Evolutionary conservation across 139 green algal genomes (phyloP), one percentile per base, ranked within the genome.

Genomic region (Auxenochlorella pyrenoidosa): DNA sequence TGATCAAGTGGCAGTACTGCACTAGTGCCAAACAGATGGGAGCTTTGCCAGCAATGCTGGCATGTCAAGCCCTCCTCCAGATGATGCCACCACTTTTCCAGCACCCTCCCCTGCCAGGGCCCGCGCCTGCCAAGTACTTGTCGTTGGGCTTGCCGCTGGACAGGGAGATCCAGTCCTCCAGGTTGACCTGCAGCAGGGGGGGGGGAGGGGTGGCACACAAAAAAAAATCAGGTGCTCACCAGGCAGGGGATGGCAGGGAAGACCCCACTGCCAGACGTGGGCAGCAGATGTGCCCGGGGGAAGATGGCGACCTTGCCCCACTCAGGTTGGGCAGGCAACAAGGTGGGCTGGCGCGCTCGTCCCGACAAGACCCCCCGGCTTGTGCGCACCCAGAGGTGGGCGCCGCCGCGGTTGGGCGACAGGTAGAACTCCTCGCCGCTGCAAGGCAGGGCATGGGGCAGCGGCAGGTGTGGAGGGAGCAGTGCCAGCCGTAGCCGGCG

Each of bases 371-470:
- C 10, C 8, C 47, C 47, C 10, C 47, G 10, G 47, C 47, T 10
- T 10, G 47, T 24, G 54, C 54, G 75, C 4, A 98, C 82, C 86
- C 93, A 97, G 79, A 98, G 92, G 41, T 72, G 66, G 0, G 94
- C 93, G 6, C 83, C 91, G 47, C 92, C 95, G 43, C 92, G 68
- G 66, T 88, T 89, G 36, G 88, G 84, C 10, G 90, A 91, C 4
- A 98, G 87, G 84, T 94, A 96, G 40, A 92, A 91, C 6, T 92
- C 87, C 75, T 96, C 68, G n/a, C 68, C 68, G n/a, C 68, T 75
- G 68, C 68, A 10, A 5, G 5, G 94, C 26, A 84, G 26, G 24
- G 63, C 63, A 71, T 15, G 63, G n/a, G n/a, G n/a, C n/a, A 34
- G 63, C 21, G 43, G 72, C 18, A n/a, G 95, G 85, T 82, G 94